Conservation (phyloP, 352 stramenopile species). For the Blastocystis sp. region DNA sequence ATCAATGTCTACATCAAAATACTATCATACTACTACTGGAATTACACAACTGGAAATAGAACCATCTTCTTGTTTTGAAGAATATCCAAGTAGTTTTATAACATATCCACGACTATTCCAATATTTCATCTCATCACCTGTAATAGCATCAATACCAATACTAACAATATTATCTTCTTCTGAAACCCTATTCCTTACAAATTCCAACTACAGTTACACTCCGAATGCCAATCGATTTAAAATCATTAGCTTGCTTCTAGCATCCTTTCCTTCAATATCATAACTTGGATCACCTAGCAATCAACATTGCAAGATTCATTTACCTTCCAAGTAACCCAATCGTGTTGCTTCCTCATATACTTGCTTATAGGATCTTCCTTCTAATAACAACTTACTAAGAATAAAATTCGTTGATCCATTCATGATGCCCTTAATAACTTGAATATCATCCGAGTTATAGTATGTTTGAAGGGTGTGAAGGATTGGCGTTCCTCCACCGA, state of each 20-base stretch:
- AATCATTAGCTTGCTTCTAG: background rate
- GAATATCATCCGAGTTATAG: conserved; percentile 5
- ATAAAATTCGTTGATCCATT: conserved; percentile 28
- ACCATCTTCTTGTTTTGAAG: background rate
- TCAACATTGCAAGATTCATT: background rate
- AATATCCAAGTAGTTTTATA: background rate
- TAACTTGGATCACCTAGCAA: background rate
- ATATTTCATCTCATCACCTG: background rate
- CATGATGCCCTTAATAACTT: background rate
- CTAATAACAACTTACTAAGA: conserved; percentile 11
- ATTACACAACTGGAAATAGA: background rate
- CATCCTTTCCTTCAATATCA: background rate
- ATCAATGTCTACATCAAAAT: background rate
- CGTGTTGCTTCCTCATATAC: background rate
- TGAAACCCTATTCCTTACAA: background rate
- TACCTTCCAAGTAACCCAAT: conserved; percentile 8
- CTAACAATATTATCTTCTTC: background rate
- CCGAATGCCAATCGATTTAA: background rate
- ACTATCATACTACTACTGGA: background rate
- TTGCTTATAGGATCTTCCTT: background rate
- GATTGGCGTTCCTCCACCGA: background rate
- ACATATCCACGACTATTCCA: background rate
- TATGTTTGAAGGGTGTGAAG: conserved; percentile 6
- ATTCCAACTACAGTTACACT: background rate
- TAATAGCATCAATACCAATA: background rate